Conservation (phyloP, 2,329 filamentous ascomycete species). For the Neofusicoccum sp. region DNA sequence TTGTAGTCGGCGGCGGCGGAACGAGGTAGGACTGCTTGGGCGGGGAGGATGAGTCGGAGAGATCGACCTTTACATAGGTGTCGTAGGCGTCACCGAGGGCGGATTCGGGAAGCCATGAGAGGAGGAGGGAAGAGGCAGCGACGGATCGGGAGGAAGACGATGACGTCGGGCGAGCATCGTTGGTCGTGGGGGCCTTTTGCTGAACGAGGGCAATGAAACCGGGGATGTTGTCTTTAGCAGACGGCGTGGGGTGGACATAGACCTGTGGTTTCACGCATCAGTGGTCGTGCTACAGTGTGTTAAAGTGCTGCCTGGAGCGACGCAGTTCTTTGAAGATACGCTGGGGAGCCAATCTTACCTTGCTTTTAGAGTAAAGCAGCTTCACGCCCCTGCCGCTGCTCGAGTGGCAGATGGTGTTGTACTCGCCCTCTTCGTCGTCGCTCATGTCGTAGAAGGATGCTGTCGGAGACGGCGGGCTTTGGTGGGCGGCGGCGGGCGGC, state of each 20-base stretch:
- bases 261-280: slow-evolving; percentile 59
- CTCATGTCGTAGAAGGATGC: slow-evolving; percentile 94
- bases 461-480: slow-evolving; percentile 67
- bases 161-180: slow-evolving; percentile 42
- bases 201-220: slow-evolving; percentile 93
- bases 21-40: slow-evolving; percentile 89
- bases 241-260: slow-evolving; percentile 92
- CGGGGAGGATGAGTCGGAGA: slow-evolving; percentile 76
- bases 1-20: slow-evolving; percentile 84
- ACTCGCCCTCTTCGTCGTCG: slow-evolving; percentile 93
- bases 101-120: slow-evolving; percentile 92
- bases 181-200: slow-evolving; percentile 62
- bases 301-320: slow-evolving; percentile 1
- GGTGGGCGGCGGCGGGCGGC: slow-evolving; percentile 17
- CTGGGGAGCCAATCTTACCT: slow-evolving; percentile 56
- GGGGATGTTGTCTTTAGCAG: slow-evolving; percentile 91
- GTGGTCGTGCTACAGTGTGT: slow-evolving; percentile 15
- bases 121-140: slow-evolving; percentile 71
- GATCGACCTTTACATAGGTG: slow-evolving; percentile 94
- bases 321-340: slow-evolving; percentile 27
- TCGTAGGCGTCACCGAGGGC: slow-evolving; percentile 80
- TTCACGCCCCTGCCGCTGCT: slow-evolving; percentile 83
- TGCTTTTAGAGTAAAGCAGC: slow-evolving; percentile 94
- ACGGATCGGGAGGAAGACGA: slow-evolving; percentile 42
- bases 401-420: slow-evolving; percentile 87